Base-by-base conservation (phyloP, 495 filamentous ascomycete genomes). In the Neurospora sp. region DNA sequence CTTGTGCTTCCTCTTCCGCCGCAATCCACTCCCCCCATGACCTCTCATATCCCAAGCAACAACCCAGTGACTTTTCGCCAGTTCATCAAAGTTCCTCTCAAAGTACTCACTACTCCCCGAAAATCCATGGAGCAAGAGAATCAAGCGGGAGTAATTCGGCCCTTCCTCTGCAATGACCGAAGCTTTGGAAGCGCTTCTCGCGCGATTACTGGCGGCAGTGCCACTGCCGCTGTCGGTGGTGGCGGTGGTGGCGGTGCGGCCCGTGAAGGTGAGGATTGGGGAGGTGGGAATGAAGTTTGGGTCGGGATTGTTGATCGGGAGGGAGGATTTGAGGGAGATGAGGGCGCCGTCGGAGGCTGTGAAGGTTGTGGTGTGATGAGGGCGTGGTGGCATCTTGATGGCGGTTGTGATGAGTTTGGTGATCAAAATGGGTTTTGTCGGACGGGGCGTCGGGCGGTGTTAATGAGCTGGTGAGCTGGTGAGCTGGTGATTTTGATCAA, bases 111-210 rank as follows among this genome's bases (percentile, higher is more conserved):
- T 82, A 12, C 81, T 83, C 0, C 85, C 84, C 72, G 80, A 83
- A 76, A 87, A 87, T 71, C 85, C 85, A 72, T 87, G 85, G 10
- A 87, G 54, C 20, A 83, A 77, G 39, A 84, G 70, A 72, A 83
- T 77, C 73, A 78, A 77, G 6, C 41, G 60, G 27, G 66, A 40
- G 38, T 76, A 73, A 23, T 66, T 72, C 4, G 70, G 11, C 14
- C 75, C 70, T 1, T n/a, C 37, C 2, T 20, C 62, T 0, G 23
- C 38, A 1, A 75, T 35, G 0, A 18, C 7, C 0, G 27, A 66
- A 0, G 54, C 54, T 66, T 66, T 66, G 54, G 54, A 66, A 4
- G 27, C 27, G 0, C 27, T 66, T 8, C 46, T 5, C 0, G 10
- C 20, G 6, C 54, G 54, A 5, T 23, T 54, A 1, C 10, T n/a